Conservation (phyloP, 129 eudicot genomes). For the Silybum marianum region DNA sequence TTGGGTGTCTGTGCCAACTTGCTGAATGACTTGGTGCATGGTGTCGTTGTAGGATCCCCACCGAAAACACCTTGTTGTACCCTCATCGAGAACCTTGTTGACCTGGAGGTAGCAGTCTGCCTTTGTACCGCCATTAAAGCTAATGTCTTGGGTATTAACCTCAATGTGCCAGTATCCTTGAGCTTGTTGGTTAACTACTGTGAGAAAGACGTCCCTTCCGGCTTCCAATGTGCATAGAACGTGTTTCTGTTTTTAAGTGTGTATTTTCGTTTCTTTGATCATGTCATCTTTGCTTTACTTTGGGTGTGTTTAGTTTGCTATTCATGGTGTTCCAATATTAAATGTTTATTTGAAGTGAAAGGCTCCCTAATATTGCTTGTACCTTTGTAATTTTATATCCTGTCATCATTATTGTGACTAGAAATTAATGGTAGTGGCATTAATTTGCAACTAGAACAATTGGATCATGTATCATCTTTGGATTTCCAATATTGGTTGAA, state of each 20-base stretch:
- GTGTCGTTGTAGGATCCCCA: conserved; percentile 34
- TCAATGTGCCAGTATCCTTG: conserved; percentile 52
- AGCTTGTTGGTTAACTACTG: conserved; percentile 69
- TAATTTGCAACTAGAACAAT: too few relatives aligned
- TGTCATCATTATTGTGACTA: too few relatives aligned
- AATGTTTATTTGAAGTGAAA: background rate
- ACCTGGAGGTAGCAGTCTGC: conserved; percentile 67
- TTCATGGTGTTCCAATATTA: background rate
- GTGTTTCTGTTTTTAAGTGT: background rate
- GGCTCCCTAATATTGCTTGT: background rate
- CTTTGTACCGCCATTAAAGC: conserved; percentile 76
- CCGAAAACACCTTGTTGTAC: conserved; percentile 49
- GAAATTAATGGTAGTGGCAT: too few relatives aligned
- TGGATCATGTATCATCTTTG: too few relatives aligned
- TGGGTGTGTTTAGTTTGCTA: background rate
- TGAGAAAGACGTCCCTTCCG: conserved; percentile 53
- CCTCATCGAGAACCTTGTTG: conserved; percentile 44
- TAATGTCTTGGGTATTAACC: conserved; percentile 58
- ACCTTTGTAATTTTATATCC: background rate
- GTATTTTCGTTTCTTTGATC: background rate
- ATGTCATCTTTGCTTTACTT: background rate
- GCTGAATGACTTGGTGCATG: conserved; percentile 22
- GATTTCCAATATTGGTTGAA: too few relatives aligned
- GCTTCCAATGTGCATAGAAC: conserved; percentile 41
- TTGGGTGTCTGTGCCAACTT: conserved; percentile 46